Evolutionary conservation across 306 rosid species (phyloP).

Genomic region (Argentina anserina): DNA sequence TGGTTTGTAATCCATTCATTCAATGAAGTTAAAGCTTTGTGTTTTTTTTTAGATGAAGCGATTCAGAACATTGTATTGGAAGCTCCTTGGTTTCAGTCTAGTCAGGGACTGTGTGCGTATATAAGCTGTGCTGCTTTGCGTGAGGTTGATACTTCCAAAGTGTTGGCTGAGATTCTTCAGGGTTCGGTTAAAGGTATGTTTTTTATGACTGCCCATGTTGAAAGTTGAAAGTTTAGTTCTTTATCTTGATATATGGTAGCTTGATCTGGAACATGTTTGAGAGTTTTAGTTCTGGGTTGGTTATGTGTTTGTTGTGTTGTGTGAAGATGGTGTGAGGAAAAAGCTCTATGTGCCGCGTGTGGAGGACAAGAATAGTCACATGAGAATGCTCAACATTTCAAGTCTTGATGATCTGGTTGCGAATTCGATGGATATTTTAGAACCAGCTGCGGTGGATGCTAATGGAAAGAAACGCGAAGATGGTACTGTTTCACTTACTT

Average conservation of each 20-base stretch:
- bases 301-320: constrained; percentile 20
- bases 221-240: background rate
- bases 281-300: constrained; percentile 10
- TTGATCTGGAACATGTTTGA: background rate
- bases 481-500: constrained; percentile 42
- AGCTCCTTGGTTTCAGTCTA: constrained; percentile 83
- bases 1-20: background rate
- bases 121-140: constrained; percentile 79
- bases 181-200: constrained; percentile 33
- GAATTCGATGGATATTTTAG: constrained; percentile 88
- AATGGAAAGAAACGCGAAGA: constrained; percentile 83
- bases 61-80: constrained; percentile 62
- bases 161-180: constrained; percentile 57
- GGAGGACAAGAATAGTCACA: constrained; percentile 89
- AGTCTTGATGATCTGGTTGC: constrained; percentile 76
- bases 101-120: constrained; percentile 67
- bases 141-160: constrained; percentile 73
- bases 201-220: background rate
- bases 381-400: constrained; percentile 82
- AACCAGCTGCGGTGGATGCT: constrained; percentile 73
- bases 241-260: background rate
- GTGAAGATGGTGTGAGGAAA: constrained; percentile 43
- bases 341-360: constrained; percentile 82
- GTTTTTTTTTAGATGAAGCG: constrained; percentile 41
- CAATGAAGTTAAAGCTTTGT: background rate